Percentiles rank a stretch among this genome's conserved stretches.
phyloP scores from a whole-genome alignment of 2,329 filamentous ascomycete genomes.

The Cladosporium sp. region DNA sequence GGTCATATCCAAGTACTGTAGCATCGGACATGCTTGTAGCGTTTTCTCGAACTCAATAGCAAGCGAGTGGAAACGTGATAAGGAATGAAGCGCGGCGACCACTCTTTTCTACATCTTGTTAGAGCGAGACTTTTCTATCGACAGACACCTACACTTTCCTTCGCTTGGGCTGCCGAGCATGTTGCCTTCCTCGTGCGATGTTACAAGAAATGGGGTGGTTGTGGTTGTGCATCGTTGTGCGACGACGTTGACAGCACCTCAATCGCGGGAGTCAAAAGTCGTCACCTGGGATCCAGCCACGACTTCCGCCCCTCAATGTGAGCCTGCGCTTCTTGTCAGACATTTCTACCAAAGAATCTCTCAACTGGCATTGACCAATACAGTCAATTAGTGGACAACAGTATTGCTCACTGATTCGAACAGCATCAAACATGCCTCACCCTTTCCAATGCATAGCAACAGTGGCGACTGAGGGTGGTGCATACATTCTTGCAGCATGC shows the following conservation, averaged over 20 bases:
- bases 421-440: constrained; percentile 32
- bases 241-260: too few species aligned
- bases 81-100: too few species aligned
- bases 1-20: background rate
- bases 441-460: constrained; percentile 45
- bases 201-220: too few species aligned
- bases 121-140: too few species aligned
- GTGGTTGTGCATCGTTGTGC: too few species aligned
- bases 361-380: background rate
- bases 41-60: background rate
- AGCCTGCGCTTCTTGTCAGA: background rate
- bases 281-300: background rate
- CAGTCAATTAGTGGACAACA: background rate
- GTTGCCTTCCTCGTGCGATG: too few species aligned
- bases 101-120: too few species aligned
- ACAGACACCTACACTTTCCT: too few species aligned
- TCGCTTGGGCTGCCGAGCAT: too few species aligned
- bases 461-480: constrained; percentile 27
- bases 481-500: constrained; percentile 70
- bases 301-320: background rate
- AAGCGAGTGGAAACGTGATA: too few species aligned
- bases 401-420: background rate
- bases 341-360: background rate
- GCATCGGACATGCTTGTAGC: background rate
- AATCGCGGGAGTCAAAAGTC: background rate